Conservation (phyloP, 495 filamentous ascomycete genomes). For the Cercophora newfieldiana region DNA sequence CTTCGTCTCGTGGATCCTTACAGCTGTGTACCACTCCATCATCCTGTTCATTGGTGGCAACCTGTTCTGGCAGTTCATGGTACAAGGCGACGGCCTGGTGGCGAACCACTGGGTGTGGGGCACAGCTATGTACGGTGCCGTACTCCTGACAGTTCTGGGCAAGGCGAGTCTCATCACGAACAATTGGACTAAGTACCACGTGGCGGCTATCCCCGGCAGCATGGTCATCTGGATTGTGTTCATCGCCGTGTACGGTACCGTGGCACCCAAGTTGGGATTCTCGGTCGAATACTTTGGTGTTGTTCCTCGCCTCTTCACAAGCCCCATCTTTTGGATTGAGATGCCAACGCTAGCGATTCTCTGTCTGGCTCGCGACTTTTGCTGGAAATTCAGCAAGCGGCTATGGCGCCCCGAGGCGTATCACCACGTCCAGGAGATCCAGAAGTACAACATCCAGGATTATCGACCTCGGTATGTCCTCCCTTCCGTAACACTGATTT, state of each 20-base stretch:
- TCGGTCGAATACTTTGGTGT: conserved; percentile 85
- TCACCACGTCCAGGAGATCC: conserved; percentile 99
- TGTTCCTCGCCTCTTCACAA: conserved; percentile 74
- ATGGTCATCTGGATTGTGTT: conserved; percentile 91
- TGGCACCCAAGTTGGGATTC: conserved; percentile 81
- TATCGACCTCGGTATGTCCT: conserved; percentile 77
- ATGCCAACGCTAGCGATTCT: conserved; percentile 74
- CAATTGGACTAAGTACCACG: conserved; percentile 98
- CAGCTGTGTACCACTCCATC: conserved; percentile 94
- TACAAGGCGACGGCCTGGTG: conserved; percentile 69
- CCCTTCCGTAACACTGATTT: not conserved
- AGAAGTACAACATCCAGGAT: conserved; percentile 99
- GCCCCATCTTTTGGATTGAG: conserved; percentile 89
- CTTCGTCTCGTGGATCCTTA: conserved; percentile 88
- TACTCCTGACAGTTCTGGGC: conserved; percentile 85
- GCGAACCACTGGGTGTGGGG: conserved; percentile 99
- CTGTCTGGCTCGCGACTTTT: conserved; percentile 87
- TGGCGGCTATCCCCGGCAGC: conserved; percentile 93
- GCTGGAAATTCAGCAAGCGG: conserved; percentile 82
- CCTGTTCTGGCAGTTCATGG: conserved; percentile 72
- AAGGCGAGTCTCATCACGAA: conserved; percentile 95
- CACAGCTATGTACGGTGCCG: conserved; percentile 84
- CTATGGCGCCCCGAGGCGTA: conserved; percentile 97
- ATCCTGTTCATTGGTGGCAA: conserved; percentile 83
- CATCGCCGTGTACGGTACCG: conserved; percentile 84